These are phyloP conservation scores for Acanthamoeba castellanii DNA, from an alignment of 208 protist genomes.

Conservation along the genomic window DNA sequence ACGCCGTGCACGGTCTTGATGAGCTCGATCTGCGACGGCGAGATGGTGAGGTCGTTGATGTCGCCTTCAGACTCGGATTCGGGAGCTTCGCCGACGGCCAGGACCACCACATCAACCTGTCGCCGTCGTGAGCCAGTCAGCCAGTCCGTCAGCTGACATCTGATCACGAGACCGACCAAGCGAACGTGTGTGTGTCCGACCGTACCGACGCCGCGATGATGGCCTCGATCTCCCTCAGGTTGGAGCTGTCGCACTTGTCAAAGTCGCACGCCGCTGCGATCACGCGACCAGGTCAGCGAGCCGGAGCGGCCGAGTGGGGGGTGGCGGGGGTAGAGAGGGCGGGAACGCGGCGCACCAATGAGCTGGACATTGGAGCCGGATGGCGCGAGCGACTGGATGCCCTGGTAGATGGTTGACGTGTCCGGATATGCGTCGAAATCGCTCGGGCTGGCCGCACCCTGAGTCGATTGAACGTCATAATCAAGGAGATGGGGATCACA, in stretches of 20 bases:
- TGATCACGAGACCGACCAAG: too few relatives aligned
- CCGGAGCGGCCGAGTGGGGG: too few relatives aligned
- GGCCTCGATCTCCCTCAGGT: neutral
- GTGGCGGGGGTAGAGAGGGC: neutral
- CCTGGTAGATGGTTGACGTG: conserved; percentile 47
- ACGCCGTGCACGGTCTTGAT: conserved; percentile 10
- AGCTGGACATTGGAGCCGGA: neutral
- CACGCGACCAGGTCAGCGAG: too few relatives aligned
- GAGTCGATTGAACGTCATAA: neutral
- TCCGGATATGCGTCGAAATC: conserved; percentile 33
- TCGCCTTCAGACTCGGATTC: conserved; percentile 45
- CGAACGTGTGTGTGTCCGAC: too few relatives aligned
- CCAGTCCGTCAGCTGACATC: too few relatives aligned
- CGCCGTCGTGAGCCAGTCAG: neutral
- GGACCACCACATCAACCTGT: conserved; percentile 12
- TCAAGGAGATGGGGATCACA: too few relatives aligned
- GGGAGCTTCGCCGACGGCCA: conserved; percentile 57
- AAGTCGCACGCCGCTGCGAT: conserved; percentile 43
- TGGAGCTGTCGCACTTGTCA: neutral
- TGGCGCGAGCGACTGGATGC: neutral
- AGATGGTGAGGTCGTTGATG: conserved; percentile 71
- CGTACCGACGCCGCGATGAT: neutral
- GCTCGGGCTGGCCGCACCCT: conserved; percentile 49
- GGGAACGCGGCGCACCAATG: neutral
- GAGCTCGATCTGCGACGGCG: conserved; percentile 44